Conservation (phyloP, 2,329 filamentous ascomycete species). For the Lachnum nothofagi region DNA sequence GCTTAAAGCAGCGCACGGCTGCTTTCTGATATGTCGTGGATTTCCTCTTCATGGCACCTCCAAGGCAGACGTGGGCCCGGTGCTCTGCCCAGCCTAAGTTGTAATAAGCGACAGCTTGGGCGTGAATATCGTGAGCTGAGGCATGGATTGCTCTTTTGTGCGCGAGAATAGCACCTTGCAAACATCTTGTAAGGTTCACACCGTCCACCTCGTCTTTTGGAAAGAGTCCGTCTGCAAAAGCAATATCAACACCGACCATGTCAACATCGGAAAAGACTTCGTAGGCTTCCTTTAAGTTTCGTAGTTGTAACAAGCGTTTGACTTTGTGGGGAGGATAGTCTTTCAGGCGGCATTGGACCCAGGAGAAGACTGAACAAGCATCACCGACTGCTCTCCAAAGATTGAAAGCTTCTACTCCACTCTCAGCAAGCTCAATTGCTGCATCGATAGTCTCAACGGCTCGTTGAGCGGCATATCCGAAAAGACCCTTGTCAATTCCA, state of each 20-base stretch:
- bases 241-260: conserved; percentile 44
- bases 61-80: conserved; percentile 66
- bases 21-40: conserved; percentile 68
- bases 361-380: conserved; percentile 78
- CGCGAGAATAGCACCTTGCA: conserved; percentile 72
- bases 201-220: conserved; percentile 31
- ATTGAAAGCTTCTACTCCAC: conserved; percentile 73
- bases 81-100: conserved; percentile 95
- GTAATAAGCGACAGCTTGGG: conserved; percentile 93
- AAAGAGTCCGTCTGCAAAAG: conserved; percentile 32
- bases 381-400: conserved; percentile 92
- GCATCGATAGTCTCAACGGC: conserved; percentile 65
- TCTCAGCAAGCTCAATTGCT: conserved; percentile 56
- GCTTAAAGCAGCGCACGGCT: conserved; percentile 85
- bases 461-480: conserved; percentile 72
- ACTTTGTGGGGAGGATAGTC: conserved; percentile 59
- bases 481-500: conserved; percentile 75
- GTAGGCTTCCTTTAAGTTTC: conserved; percentile 50
- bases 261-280: conserved; percentile 66
- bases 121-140: conserved; percentile 69
- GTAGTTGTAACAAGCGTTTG: conserved; percentile 50
- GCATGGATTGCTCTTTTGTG: conserved; percentile 80
- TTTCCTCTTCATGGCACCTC: conserved; percentile 47
- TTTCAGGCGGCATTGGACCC: conserved; percentile 61
- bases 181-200: conserved; percentile 49